Percentiles rank a stretch among this genome's conserved stretches.
phyloP scores from a whole-genome alignment of 2,329 filamentous ascomycete genomes.

The Rutstroemia sydowiana region DNA sequence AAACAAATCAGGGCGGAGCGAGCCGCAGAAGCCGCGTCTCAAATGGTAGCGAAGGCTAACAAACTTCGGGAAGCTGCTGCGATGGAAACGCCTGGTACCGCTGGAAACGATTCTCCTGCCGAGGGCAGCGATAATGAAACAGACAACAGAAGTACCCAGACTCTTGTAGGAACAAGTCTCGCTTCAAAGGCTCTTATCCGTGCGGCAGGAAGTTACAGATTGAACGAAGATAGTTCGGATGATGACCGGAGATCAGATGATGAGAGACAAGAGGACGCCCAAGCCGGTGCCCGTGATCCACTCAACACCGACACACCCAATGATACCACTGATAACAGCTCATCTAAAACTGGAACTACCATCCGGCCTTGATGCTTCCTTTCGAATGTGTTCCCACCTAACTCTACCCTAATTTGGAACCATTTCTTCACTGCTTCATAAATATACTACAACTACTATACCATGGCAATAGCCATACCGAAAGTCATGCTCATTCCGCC shows the following conservation, averaged over 20 bases:
- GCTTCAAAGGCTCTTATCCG: slow-evolving; percentile 15
- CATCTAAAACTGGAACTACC: not conserved
- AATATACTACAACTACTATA: not conserved
- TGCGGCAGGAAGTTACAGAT: slow-evolving; percentile 12
- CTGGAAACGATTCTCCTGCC: slow-evolving; percentile 24
- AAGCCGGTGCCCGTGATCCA: not conserved
- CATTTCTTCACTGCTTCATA: slow-evolving; percentile 4
- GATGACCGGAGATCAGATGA: slow-evolving; percentile 15
- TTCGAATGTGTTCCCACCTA: not conserved
- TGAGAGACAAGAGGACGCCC: slow-evolving; percentile 10
- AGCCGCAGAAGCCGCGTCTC: slow-evolving; percentile 51
- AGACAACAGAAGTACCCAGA: slow-evolving; percentile 18
- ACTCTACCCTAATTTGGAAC: slow-evolving; percentile 8
- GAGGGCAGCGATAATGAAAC: slow-evolving; percentile 26
- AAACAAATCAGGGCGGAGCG: slow-evolving; percentile 77
- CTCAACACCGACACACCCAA: not conserved
- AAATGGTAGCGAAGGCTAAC: slow-evolving; percentile 26
- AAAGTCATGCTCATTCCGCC: not conserved
- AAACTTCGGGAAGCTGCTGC: slow-evolving; percentile 25
- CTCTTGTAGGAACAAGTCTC: slow-evolving; percentile 12
- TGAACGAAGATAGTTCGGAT: slow-evolving; percentile 7
- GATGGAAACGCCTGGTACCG: slow-evolving; percentile 22
- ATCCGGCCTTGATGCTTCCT: not conserved
- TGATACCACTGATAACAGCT: not conserved
- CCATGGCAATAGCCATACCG: not conserved